phyloP scores from a whole-genome alignment of 345 rosid species.

The Eucalyptus curtisii region DNA sequence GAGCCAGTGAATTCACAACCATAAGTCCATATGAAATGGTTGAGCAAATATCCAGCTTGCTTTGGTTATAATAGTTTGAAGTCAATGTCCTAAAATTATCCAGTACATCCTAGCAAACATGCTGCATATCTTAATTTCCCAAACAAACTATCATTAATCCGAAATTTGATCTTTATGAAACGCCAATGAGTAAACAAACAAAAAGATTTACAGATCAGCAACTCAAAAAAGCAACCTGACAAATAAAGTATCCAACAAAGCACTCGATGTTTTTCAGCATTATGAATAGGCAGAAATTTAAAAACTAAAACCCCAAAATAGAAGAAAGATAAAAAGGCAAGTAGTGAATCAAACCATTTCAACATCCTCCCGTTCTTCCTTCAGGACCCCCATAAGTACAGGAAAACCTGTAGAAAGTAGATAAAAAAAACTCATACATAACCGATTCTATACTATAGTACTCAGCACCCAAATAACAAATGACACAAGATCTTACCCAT shows the following conservation, averaged over 20 bases:
- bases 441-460: background rate
- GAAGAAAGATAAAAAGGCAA: background rate
- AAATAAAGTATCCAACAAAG: background rate
- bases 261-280: background rate
- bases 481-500: conserved; percentile 38
- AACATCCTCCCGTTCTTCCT: conserved; percentile 82
- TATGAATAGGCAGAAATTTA: background rate
- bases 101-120: background rate
- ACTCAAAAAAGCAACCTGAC: background rate
- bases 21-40: background rate
- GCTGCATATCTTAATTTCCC: background rate
- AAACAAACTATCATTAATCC: background rate
- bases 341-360: conserved; percentile 54
- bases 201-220: background rate
- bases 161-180: background rate
- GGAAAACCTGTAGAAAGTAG: conserved; percentile 70
- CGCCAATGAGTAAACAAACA: background rate
- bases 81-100: background rate
- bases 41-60: background rate
- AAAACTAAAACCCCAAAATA: background rate
- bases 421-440: background rate
- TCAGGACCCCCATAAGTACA: conserved; percentile 66
- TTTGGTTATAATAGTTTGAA: background rate
- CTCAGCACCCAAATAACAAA: background rate
- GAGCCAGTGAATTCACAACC: background rate